Conservation (phyloP, 2,329 filamentous ascomycete species). For the Ascochyta rabiei region DNA sequence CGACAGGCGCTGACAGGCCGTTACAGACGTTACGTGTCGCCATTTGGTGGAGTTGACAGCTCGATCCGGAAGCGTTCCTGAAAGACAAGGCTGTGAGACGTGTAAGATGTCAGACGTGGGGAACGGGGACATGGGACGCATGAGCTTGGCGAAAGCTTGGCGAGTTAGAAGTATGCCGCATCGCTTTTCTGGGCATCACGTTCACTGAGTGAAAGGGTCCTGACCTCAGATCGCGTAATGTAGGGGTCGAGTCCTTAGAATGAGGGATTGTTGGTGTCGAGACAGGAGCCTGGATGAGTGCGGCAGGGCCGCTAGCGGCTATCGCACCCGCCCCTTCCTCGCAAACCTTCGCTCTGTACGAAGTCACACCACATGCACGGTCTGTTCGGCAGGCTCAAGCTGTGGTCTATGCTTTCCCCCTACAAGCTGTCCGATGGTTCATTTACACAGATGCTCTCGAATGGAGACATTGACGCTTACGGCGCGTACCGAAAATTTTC, state of each 20-base stretch:
- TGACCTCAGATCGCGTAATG: not conserved
- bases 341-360: no score
- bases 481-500: slow-evolving; percentile 37
- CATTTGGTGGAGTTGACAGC: slow-evolving; percentile 13
- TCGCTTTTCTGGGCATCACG: not conserved
- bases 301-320: not conserved
- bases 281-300: not conserved
- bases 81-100: slow-evolving; percentile 26
- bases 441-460: no score
- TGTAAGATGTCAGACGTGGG: slow-evolving; percentile 22
- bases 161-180: slow-evolving; percentile 18
- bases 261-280: not conserved
- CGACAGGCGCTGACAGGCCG: slow-evolving; percentile 8
- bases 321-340: no score
- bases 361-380: no score
- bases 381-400: no score
- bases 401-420: no score
- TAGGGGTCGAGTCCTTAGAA: not conserved
- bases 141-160: slow-evolving; percentile 31
- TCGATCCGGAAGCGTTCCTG: slow-evolving; percentile 7
- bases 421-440: no score
- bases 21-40: slow-evolving; percentile 24
- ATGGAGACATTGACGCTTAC: not conserved
- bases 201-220: not conserved
- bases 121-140: slow-evolving; percentile 18